phyloP scores from a whole-genome alignment of 2,329 filamentous ascomycete species.

The Neonectria ditissima region DNA sequence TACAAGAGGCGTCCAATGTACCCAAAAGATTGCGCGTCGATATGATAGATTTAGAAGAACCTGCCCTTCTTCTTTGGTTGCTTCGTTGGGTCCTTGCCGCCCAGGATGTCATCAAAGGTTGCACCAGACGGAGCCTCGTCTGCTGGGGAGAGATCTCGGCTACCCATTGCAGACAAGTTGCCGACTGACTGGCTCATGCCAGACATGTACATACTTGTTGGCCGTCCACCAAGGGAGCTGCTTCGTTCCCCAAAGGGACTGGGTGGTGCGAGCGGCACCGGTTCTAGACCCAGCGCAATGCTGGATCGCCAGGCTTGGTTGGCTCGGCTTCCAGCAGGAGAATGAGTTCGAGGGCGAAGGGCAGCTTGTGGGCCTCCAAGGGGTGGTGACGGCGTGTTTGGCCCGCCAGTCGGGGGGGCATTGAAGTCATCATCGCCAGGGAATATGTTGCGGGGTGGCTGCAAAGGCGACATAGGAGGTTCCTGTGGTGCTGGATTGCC shows the following conservation, averaged over 20 bases:
- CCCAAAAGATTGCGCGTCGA: constrained; percentile 16
- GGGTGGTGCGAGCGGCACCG: constrained; percentile 54
- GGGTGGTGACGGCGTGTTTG: constrained; percentile 43
- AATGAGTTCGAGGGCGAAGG: constrained; percentile 55
- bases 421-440: constrained; percentile 45
- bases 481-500: constrained; percentile 43
- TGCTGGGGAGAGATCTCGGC: constrained; percentile 32
- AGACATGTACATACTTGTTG: constrained; percentile 46
- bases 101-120: constrained; percentile 64
- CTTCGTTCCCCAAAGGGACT: constrained; percentile 50
- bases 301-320: constrained; percentile 55
- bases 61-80: constrained; percentile 55
- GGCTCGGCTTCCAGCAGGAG: constrained; percentile 50
- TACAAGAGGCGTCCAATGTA: constrained; percentile 25
- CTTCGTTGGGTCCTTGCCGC: constrained; percentile 48
- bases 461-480: constrained; percentile 52
- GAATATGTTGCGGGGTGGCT: constrained; percentile 54
- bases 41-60: constrained; percentile 50
- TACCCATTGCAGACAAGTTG: constrained; percentile 49
- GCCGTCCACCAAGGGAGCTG: constrained; percentile 51
- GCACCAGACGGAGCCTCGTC: constrained; percentile 48
- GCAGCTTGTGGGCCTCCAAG: constrained; percentile 48
- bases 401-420: constrained; percentile 39
- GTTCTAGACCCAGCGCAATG: constrained; percentile 58
- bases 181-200: constrained; percentile 51